Base-by-base conservation (phyloP, 2,329 filamentous ascomycete genomes). In the Stemphylium lycopersici region DNA sequence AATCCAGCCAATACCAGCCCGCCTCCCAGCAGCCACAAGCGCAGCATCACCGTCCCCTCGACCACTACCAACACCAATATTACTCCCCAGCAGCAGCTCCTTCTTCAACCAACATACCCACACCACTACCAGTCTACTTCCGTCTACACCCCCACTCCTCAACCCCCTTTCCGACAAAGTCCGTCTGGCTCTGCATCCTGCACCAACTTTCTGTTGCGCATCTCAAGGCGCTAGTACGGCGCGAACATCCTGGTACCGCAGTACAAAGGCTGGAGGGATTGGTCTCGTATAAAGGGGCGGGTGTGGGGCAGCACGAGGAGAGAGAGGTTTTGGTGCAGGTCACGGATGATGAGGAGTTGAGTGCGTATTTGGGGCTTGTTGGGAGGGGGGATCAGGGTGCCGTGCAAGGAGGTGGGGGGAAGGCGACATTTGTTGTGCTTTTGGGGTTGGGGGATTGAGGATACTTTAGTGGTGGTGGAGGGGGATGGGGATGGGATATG, bases 301-400 rank as follows among this genome's bases (percentile, higher is more conserved):
- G 33, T 36, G 33, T 6, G 22, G 22, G 22, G 4, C 5, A 11
- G 1, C 54, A 56, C 7, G 56, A 60, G 4, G 86, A 84, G 4
- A 80, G 80, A 44, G 88, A 90, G 67, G 78, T 89, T 39, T 79
- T 79, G 13, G 83, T 90, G 65, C 77, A 81, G 50, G 87, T 93
- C 63, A 87, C 87, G 49, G 82, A 87, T 36, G 88, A 93, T 63
- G 84, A 86, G 58, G 89, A 93, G 75, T 72, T 95, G 58, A 82
- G 83, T 55, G 87, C 87, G 0, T 93, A 93, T 74, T 73, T 95
- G 61, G 80, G 82, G 41, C 87, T 90, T 68, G 79, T 88, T 22
- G 52, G 41, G 34, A 57, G 47, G 11, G 50, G 37, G 1, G 52
- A 37, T 2, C 22, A 26, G 15, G 52, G 41, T 5, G 32, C 24